Conservation (phyloP, 768 basidiomycete species). For the Lentinula edodes region DNA sequence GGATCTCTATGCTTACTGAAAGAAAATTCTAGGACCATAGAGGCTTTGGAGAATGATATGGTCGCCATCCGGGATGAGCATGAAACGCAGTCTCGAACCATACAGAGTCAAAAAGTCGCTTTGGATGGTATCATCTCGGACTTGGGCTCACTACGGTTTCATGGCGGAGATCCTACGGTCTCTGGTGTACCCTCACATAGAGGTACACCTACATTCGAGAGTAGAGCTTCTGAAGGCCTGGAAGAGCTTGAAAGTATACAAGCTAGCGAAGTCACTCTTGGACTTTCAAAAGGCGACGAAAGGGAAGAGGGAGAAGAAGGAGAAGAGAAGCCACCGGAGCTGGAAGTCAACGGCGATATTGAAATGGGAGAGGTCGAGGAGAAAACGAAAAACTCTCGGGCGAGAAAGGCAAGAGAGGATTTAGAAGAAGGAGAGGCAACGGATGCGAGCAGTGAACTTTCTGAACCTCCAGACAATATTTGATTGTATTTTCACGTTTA, state of each 20-base stretch:
- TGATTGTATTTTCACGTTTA: not conserved
- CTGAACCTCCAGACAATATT: conserved; percentile 60
- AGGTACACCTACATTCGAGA: conserved; percentile 47
- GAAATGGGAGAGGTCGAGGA: conserved; percentile 93
- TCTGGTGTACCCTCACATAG: conserved; percentile 39
- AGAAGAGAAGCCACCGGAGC: conserved; percentile 24
- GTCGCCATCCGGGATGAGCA: conserved; percentile 68
- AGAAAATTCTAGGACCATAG: conserved; percentile 41
- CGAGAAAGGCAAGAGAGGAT: conserved; percentile 61
- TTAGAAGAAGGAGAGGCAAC: conserved; percentile 86
- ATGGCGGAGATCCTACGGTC: conserved; percentile 49
- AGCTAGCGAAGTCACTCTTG: not conserved
- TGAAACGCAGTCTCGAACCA: conserved; percentile 60
- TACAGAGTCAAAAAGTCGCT: conserved; percentile 63
- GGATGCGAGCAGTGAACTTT: conserved; percentile 71
- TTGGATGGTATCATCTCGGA: conserved; percentile 62
- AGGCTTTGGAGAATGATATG: conserved; percentile 73
- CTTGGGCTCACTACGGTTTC: conserved; percentile 52
- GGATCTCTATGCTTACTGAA: not conserved
- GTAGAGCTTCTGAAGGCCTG: conserved; percentile 10
- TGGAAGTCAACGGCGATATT: conserved; percentile 57
- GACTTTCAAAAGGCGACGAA: conserved; percentile 26
- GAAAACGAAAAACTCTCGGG: conserved; percentile 43
- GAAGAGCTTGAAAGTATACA: conserved; percentile 6
- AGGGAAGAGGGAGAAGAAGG: conserved; percentile 38